These are phyloP conservation scores for Ilyonectria mors-panacis DNA, from an alignment of 2,329 filamentous ascomycete species.

Conservation along the genomic window DNA sequence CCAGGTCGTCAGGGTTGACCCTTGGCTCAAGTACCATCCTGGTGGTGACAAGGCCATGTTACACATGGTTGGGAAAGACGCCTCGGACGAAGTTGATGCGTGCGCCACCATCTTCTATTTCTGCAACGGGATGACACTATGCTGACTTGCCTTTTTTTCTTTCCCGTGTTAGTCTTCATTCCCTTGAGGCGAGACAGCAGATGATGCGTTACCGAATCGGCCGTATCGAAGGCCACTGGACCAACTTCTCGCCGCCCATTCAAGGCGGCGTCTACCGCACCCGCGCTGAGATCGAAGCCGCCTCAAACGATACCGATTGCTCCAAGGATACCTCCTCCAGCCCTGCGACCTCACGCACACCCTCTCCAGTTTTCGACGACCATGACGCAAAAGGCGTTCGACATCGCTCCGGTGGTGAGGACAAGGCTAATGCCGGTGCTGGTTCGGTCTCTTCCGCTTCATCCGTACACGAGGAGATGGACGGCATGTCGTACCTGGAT, in stretches of 20 bases:
- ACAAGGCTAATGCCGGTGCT: conserved; percentile 47
- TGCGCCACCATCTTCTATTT: conserved; percentile 60
- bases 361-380: conserved; percentile 66
- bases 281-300: conserved; percentile 52
- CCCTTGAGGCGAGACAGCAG: conserved; percentile 78
- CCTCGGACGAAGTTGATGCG: conserved; percentile 94
- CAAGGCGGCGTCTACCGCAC: conserved; percentile 86
- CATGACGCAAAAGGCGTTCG: conserved; percentile 43
- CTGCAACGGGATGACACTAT: not conserved
- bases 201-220: conserved; percentile 92
- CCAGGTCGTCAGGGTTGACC: conserved; percentile 87
- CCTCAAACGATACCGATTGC: conserved; percentile 31
- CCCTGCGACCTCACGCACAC: conserved; percentile 66
- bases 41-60: conserved; percentile 91
- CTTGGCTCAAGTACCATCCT: conserved; percentile 91
- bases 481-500: conserved; percentile 78
- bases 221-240: conserved; percentile 84
- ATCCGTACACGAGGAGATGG: conserved; percentile 62
- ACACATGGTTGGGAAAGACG: conserved; percentile 95
- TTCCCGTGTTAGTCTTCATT: conserved; percentile 79
- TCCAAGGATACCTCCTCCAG: conserved; percentile 55
- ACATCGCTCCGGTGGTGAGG: conserved; percentile 46
- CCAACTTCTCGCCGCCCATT: conserved; percentile 91
- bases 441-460: conserved; percentile 75
- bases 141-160: conserved; percentile 28